phyloP scores from a whole-genome alignment of 306 rosid genomes.

The Canavalia gladiata region DNA sequence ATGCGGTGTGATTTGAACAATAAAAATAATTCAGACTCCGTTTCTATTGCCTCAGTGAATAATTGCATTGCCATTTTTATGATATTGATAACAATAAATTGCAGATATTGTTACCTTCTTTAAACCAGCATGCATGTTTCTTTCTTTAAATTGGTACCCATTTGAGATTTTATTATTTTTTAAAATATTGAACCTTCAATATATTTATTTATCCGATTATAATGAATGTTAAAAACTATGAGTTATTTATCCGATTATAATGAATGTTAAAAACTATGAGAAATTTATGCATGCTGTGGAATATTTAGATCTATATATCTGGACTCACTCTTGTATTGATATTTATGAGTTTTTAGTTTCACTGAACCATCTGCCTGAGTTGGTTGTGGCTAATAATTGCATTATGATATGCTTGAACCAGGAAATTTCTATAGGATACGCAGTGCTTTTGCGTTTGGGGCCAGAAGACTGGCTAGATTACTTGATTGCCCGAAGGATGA shows the following conservation, averaged over 20 bases:
- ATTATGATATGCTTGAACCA: constrained; percentile 48
- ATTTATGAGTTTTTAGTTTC: not conserved
- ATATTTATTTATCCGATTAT: not conserved
- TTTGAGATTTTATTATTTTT: not conserved
- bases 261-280: not conserved
- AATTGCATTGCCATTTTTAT: no score
- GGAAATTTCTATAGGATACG: constrained; percentile 91
- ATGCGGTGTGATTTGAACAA: not conserved
- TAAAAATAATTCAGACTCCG: not conserved
- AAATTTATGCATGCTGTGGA: not conserved
- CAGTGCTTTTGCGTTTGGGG: constrained; percentile 90
- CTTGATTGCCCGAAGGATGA: constrained; percentile 81
- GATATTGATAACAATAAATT: no score
- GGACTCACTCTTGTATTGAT: constrained; percentile 8
- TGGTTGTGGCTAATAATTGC: constrained; percentile 36
- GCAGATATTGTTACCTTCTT: not conserved
- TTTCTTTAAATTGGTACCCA: not conserved
- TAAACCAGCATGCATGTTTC: not conserved
- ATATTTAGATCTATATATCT: not conserved
- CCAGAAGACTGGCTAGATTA: constrained; percentile 75
- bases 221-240: not conserved
- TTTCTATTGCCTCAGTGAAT: no score
- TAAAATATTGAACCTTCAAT: not conserved
- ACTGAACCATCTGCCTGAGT: constrained; percentile 1
- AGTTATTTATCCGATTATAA: not conserved